Base-by-base conservation (phyloP, 140 eudicot genomes). In the Ambrosia hybrid region DNA sequence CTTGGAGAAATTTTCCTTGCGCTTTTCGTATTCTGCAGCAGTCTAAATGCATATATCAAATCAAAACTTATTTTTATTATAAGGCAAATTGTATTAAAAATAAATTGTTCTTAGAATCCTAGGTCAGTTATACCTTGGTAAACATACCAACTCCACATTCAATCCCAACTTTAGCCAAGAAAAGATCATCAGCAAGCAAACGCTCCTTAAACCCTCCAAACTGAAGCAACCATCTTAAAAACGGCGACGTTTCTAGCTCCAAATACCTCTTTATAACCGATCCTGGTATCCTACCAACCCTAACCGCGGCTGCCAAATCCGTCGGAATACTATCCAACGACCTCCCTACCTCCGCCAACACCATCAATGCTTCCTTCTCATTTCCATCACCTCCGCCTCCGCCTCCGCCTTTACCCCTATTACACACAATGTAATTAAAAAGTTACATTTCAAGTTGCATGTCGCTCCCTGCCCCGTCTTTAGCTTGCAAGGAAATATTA, bases 71-170 rank as follows among this genome's bases (percentile, higher is more conserved):
- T 21, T 41, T 41, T 41, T 41, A 41, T 41, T 4, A 4, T 41
- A 41, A 41, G 6, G 9, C 6, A 4, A 41, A 41, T 41, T 4
- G 9, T 41, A 41, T 8, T 48, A 49, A 49, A 10, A 1, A 2
- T 11, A 49, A 49, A 49, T 10, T 2, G 10, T 49, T 9, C 13
- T 2, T 9, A 49, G 13, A 49, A 49, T 49, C 9, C 13, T 49
- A 49, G 14, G 1, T 2, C 4, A 49, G 48, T 30, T 43, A 43
- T 49, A 49, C 55, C 55, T 49, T 49, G 17, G 99, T 91, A 75
- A 91, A 86, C 77, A 95, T 77, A n/a, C 99, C 99, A 67, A 91
- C 96, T 49, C 96, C 97, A 68, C 97, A 91, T 63, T 95, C 99
- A 36, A 95, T 90, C 2, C 63, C 95, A 53, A 94, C 82, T 72